These are phyloP conservation scores for Chytriomyces confervae DNA, from an alignment of 192 early-diverging fungal species.

Conservation along the genomic window DNA sequence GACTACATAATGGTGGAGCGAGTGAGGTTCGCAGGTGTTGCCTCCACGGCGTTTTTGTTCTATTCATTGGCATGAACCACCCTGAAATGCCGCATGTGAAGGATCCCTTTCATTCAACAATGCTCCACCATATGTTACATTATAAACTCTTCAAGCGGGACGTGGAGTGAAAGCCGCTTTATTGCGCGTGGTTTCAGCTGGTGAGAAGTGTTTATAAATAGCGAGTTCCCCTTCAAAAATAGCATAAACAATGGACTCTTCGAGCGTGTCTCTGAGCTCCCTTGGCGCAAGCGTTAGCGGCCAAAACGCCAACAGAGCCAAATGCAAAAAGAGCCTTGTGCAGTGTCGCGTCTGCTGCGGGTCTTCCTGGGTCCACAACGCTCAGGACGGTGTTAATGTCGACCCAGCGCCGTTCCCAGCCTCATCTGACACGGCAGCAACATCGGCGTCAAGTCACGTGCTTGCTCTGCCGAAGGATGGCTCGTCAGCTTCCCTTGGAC, in stretches of 20 bases:
- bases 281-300: neutral
- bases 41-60: neutral
- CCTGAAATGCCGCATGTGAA: too few species aligned
- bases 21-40: neutral
- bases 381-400: neutral
- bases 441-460: neutral
- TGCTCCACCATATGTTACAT: too few species aligned
- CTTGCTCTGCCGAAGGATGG: too few species aligned
- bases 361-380: conserved; percentile 25
- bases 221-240: neutral
- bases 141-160: too few species aligned
- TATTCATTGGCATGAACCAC: too few species aligned
- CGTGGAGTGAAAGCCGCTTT: too few species aligned
- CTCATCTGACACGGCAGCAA: neutral
- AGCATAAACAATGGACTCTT: conserved; percentile 20
- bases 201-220: too few species aligned
- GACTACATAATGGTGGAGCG: neutral
- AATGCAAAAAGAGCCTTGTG: neutral
- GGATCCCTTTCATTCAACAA: too few species aligned
- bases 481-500: neutral
- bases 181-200: too few species aligned
- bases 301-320: neutral
- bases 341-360: conserved; percentile 10
- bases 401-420: conserved; percentile 14
- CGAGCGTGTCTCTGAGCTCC: neutral